Evolutionary conservation across 345 rosid genomes (phyloP), one percentile per base, ranked within the genome.

Genomic region (Eucalyptus urophylla): DNA sequence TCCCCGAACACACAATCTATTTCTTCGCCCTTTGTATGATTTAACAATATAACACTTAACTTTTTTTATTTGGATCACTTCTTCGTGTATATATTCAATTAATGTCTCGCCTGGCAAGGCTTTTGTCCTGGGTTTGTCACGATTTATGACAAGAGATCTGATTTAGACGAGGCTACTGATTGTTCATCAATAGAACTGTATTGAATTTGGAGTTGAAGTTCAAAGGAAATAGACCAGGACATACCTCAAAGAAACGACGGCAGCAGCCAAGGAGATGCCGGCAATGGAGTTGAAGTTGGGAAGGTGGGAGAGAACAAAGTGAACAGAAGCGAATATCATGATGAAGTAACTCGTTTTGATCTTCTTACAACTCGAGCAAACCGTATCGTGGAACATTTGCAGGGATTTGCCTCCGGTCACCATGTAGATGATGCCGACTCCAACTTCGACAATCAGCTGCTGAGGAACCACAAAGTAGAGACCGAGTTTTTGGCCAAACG

Each of bases 261-360:
- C 99, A 4, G 99, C 99, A 7, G 96, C 95, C 85, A 96, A 90
- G 44, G 99, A 97, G 88, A 97, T 94, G 10, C 94, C 94, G 7
- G 96, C 80, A 90, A 96, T 93, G 90, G 99, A 93, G 93, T 97
- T 94, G 92, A 97, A 97, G 90, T 97, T 96, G 89, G 99, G 99
- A 83, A 95, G 94, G 24, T 97, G 99, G 90, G 98, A 94, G 54
- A 97, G 94, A 0, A 93, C 93, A 51, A 95, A 92, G 87, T 95
- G 99, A 17, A 92, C 90, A 5, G 91, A 95, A 22, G 95, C 93
- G 80, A 95, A 97, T 56, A 96, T 95, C 92, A 96, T 95, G 92
- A 97, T 97, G 95, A 53, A 53, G 56, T 53, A 97, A 37, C 97
- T 94, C 24, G 90, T 89, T 88, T 89, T 93, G 90, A 96, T 93